These are phyloP conservation scores for Suhomyces choctaworum DNA, from an alignment of 1,139 yeast genomes.

Conservation along the genomic window DNA sequence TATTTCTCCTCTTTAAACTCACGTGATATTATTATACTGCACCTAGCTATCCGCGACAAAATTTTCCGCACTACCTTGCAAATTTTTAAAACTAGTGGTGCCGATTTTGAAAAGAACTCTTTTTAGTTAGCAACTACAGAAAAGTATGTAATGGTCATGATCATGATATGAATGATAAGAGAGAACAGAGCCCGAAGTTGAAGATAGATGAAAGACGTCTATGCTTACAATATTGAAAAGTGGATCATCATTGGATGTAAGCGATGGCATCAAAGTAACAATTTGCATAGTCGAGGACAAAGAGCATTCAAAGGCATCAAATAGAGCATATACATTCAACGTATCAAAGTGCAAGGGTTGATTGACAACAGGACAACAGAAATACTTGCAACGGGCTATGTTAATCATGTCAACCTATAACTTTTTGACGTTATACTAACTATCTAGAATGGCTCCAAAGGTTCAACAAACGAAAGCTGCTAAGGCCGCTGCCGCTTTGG, in stretches of 20 bases:
- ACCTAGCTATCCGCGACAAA: slow-evolving; percentile 1
- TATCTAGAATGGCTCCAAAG: slow-evolving; percentile 93
- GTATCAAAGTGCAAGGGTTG: background rate
- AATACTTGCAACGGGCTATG: too few species aligned
- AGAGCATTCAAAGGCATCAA: too few species aligned
- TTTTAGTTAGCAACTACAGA: slow-evolving; percentile 20
- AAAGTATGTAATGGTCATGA: slow-evolving; percentile 21
- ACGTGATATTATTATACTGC: slow-evolving; percentile 2
- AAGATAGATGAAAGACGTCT: too few species aligned
- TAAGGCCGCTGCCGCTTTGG: slow-evolving; percentile 99
- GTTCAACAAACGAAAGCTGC: slow-evolving; percentile 99
- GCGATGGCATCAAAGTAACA: too few species aligned
- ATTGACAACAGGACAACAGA: background rate
- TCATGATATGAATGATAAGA: too few species aligned
- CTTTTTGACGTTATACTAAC: too few species aligned
- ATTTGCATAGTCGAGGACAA: too few species aligned
- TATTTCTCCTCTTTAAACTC: background rate
- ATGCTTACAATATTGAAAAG: too few species aligned
- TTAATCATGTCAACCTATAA: too few species aligned
- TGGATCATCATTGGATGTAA: too few species aligned
- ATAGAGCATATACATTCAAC: background rate
- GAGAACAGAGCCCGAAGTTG: too few species aligned
- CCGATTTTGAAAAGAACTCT: slow-evolving; percentile 12
- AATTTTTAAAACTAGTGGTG: slow-evolving; percentile 14
- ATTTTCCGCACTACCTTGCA: slow-evolving; percentile 9